These are phyloP conservation scores for Podaxis sp. DNA, from an alignment of 768 basidiomycete genomes.

Conservation along the genomic window DNA sequence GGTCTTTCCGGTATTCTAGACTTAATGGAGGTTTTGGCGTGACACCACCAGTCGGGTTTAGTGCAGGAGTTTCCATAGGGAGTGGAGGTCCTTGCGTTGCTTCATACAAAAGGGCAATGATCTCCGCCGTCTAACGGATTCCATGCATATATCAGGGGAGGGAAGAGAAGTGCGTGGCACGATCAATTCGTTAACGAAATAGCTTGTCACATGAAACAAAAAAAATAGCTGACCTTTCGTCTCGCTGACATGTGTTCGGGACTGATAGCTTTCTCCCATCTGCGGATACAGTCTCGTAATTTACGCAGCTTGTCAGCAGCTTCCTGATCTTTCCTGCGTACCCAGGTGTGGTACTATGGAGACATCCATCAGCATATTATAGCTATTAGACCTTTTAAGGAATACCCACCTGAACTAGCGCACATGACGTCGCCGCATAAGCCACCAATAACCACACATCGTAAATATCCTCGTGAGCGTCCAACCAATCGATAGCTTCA, in stretches of 20 bases:
- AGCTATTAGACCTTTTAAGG: constrained; percentile 7
- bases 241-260: constrained; percentile 94
- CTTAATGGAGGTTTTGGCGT: constrained; percentile 52
- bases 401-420: constrained; percentile 78
- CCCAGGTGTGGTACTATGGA: constrained; percentile 89
- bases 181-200: constrained; percentile 1
- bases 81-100: constrained; percentile 77
- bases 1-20: constrained; percentile 77
- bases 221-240: constrained; percentile 62
- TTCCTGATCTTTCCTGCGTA: constrained; percentile 72
- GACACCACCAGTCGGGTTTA: constrained; percentile 80
- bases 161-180: background rate
- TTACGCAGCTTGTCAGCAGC: constrained; percentile 76
- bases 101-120: constrained; percentile 88
- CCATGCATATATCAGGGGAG: background rate
- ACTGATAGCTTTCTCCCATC: constrained; percentile 86
- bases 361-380: constrained; percentile 12
- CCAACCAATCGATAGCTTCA: constrained; percentile 89
- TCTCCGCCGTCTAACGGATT: constrained; percentile 74
- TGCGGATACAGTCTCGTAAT: constrained; percentile 78
- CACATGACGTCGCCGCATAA: constrained; percentile 86
- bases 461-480: constrained; percentile 74
- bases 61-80: constrained; percentile 55
- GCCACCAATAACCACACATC: constrained; percentile 88
- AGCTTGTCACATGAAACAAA: constrained; percentile 11